A percentile compares a stretch with the other conserved stretches of the same genome.
Evolutionary conservation across 306 rosid species (phyloP).

Genomic region (Dryas octopetala): DNA sequence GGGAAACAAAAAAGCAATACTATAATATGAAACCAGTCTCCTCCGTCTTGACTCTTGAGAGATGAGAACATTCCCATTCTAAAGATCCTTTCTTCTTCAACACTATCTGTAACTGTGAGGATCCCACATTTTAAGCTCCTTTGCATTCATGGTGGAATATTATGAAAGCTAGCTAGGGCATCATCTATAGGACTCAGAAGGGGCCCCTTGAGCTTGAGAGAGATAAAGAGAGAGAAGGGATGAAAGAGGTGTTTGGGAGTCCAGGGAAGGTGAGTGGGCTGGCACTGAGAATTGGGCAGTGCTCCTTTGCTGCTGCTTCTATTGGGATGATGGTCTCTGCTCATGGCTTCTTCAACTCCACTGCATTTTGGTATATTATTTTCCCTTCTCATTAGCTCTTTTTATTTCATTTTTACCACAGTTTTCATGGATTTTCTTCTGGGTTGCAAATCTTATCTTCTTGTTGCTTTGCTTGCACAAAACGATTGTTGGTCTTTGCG

Average conservation of each 20-base stretch:
- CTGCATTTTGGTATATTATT: slow-evolving; percentile 41
- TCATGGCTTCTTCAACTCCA: slow-evolving; percentile 43
- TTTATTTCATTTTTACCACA: background rate
- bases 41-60: background rate
- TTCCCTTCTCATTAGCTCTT: slow-evolving; percentile 1
- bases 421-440: background rate
- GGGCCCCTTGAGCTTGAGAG: background rate
- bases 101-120: background rate
- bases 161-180: slow-evolving; percentile 4
- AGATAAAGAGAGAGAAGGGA: background rate
- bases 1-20: background rate
- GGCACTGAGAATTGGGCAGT: slow-evolving; percentile 42
- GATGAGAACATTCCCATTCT: background rate
- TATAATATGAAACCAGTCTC: background rate
- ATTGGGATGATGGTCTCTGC: slow-evolving; percentile 47
- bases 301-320: slow-evolving; percentile 40
- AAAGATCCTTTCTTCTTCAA: slow-evolving; percentile 2
- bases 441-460: background rate
- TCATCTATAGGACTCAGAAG: slow-evolving; percentile 10
- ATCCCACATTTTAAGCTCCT: slow-evolving; percentile 6
- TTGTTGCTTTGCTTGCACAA: background rate
- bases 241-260: slow-evolving; percentile 37
- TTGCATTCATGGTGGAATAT: background rate
- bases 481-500: background rate
- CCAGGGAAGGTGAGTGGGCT: slow-evolving; percentile 46